Evolutionary conservation across 1,139 yeast genomes (phyloP), one percentile per base, ranked within the genome.

Genomic region (Trichomonascaceae sp.): DNA sequence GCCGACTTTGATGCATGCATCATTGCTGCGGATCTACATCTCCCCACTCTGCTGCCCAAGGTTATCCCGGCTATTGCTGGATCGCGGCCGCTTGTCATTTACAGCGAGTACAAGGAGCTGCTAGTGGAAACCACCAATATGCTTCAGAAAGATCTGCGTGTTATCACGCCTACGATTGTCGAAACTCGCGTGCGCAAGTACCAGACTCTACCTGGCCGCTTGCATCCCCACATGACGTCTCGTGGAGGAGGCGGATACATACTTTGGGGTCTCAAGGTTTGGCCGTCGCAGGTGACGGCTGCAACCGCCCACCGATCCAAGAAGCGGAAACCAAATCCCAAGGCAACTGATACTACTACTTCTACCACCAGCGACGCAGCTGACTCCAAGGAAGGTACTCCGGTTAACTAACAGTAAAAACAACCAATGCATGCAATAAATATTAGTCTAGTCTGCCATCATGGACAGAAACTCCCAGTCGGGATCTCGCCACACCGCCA

Each of bases 141-240:
- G 11, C 62, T 85, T 33, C 66, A 72, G 41, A 62, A 62, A 29
- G 93, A 84, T 45, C 65, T 71, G 43, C 65, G 87, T 34, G 70
- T 82, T 8, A 64, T 89, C 46, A 92, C 93, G 1, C 94, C 96
- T 4, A 71, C 85, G 2, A 74, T 92, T 18, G 65, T 71, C 40
- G 96, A 87, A 54, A 72, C 93, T 0, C 66, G 84, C 39, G 93
- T 81, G 5, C 71, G 96, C 43, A 78, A 77, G 33, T 84, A 79
- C 52, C 99, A 89, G 58, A 85, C 96, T 3, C 72, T 89, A 18
- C 85, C 93, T 9, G 98, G 98, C 5, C 74, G 93, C 52, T 65
- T 89, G 54, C 98, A 92, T 55, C 99, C 99, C 0, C 57, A 76
- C 40, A 92, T 89, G 99, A 81, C 96, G 1, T 76, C 79, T 69